These are phyloP conservation scores for Gossypium davidsonii DNA, from an alignment of 441 rosid species.

Conservation along the genomic window DNA sequence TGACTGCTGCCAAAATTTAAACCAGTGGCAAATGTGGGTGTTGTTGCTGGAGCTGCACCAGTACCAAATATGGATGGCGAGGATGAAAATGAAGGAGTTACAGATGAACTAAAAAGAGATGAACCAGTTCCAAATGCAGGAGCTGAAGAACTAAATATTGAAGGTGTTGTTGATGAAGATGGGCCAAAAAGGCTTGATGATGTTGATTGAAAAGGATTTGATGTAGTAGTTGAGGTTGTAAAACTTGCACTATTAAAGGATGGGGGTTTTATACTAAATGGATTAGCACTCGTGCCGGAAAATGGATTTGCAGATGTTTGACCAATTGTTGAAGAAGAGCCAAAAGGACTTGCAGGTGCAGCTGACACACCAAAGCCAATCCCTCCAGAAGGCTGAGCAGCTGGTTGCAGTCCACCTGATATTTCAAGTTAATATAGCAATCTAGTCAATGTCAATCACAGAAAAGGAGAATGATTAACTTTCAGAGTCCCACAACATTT, in stretches of 20 bases:
- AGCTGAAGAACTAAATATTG: slow-evolving; percentile 43
- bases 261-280: slow-evolving; percentile 50
- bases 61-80: slow-evolving; percentile 59
- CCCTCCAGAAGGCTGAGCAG: slow-evolving; percentile 54
- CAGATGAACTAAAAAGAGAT: slow-evolving; percentile 25
- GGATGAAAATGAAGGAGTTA: slow-evolving; percentile 46
- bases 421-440: slow-evolving; percentile 13
- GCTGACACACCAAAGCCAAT: slow-evolving; percentile 40
- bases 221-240: slow-evolving; percentile 32
- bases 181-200: slow-evolving; percentile 49
- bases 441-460: slow-evolving; percentile 10
- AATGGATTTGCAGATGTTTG: slow-evolving; percentile 57
- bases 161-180: slow-evolving; percentile 33
- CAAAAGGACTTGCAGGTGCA: slow-evolving; percentile 46
- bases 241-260: slow-evolving; percentile 45
- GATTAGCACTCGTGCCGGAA: slow-evolving; percentile 41
- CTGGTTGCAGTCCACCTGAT: slow-evolving; percentile 71
- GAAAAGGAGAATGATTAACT: background rate
- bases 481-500: background rate
- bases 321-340: slow-evolving; percentile 35
- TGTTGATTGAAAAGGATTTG: slow-evolving; percentile 47
- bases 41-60: slow-evolving; percentile 38
- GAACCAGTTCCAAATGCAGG: slow-evolving; percentile 15
- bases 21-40: slow-evolving; percentile 41
- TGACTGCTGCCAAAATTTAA: slow-evolving; percentile 45